A percentile compares a stretch with the other conserved stretches of the same genome.
Conservation (phyloP, 441 rosid species). For the Brassica hybrid region DNA sequence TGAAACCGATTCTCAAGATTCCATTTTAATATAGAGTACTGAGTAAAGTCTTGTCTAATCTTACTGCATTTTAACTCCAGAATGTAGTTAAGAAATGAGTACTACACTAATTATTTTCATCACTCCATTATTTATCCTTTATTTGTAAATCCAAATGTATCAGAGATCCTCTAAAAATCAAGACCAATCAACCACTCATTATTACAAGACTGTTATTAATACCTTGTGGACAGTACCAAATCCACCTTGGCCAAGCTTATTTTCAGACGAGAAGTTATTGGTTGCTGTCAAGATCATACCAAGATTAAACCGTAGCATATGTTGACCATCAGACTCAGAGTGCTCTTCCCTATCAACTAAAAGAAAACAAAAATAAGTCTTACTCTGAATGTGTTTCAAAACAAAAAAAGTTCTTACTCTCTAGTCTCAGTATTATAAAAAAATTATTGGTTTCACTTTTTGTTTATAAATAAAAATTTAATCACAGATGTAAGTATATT, state of each 20-base stretch:
- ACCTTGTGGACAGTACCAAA: slow-evolving; percentile 3
- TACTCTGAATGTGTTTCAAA: no score
- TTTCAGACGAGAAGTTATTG: no score
- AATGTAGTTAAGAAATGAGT: background rate
- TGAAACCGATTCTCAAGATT: background rate
- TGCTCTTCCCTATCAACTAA: background rate
- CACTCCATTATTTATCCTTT: background rate
- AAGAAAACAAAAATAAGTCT: background rate
- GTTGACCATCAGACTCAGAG: background rate
- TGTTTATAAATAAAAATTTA: background rate
- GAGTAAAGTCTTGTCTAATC: background rate
- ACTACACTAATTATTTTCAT: background rate
- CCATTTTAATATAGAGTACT: background rate
- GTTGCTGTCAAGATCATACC: no score
- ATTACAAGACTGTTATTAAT: background rate
- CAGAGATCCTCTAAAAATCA: background rate
- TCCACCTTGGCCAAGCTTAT: slow-evolving; percentile 3
- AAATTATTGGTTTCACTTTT: background rate
- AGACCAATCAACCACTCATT: background rate
- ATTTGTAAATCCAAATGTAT: background rate
- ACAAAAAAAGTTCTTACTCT: background rate
- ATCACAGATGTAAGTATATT: background rate
- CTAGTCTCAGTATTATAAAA: background rate
- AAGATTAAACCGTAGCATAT: no score
- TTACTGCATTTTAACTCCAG: background rate